phyloP scores from a whole-genome alignment of 2,329 filamentous ascomycete species.

The Colletotrichum camelliae region DNA sequence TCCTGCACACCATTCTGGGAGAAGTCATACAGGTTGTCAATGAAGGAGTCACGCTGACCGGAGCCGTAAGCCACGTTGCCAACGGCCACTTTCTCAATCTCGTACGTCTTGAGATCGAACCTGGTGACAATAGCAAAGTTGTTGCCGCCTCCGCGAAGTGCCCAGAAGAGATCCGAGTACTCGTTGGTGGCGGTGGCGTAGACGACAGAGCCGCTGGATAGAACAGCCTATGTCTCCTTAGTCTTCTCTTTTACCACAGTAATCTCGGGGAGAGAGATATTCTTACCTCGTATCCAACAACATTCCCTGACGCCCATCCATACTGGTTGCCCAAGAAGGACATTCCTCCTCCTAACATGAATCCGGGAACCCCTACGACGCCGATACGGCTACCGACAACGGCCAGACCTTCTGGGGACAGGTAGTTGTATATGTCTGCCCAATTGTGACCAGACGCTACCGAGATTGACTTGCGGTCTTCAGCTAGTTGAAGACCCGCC shows the following conservation, averaged over 20 bases:
- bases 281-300: background rate
- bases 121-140: background rate
- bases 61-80: background rate
- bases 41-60: background rate
- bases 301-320: background rate
- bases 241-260: background rate
- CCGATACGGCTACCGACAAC: background rate
- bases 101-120: background rate
- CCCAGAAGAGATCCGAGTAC: background rate
- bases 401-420: background rate
- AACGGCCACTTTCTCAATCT: background rate
- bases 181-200: background rate
- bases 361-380: background rate
- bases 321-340: background rate
- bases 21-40: background rate
- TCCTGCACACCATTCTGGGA: background rate
- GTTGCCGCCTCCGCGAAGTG: background rate
- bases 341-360: background rate
- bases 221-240: background rate
- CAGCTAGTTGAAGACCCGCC: background rate
- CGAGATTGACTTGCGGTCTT: background rate
- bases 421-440: background rate
- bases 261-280: background rate
- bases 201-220: background rate
- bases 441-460: background rate